A percentile compares a stretch with the other conserved stretches of the same genome.
Evolutionary conservation across 2,329 filamentous ascomycete species (phyloP).

Genomic region (Exophiala dermatitidis): DNA sequence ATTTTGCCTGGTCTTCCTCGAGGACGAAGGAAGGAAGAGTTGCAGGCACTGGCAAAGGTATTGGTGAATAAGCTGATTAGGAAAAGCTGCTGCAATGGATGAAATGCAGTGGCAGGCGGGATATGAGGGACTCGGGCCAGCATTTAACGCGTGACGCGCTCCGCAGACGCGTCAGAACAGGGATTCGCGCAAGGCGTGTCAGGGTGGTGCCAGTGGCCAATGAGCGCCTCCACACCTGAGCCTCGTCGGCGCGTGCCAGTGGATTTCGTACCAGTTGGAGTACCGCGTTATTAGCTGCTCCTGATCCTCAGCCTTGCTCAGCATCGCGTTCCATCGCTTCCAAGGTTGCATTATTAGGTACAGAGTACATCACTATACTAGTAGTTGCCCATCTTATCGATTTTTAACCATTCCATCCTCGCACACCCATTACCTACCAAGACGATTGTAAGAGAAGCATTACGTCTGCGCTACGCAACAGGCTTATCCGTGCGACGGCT

Average conservation of each 20-base stretch:
- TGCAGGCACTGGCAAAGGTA: background rate
- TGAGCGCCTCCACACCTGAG: too few species aligned
- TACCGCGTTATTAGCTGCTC: too few species aligned
- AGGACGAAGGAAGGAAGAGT: background rate
- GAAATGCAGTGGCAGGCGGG: background rate
- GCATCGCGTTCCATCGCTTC: too few species aligned
- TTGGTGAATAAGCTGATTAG: background rate
- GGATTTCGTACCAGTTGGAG: too few species aligned
- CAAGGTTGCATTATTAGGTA: too few species aligned
- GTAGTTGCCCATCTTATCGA: too few species aligned
- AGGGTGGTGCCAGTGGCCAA: too few species aligned
- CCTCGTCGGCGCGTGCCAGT: too few species aligned
- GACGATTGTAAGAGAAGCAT: background rate
- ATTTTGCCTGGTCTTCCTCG: constrained; percentile 10
- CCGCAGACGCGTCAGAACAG: background rate
- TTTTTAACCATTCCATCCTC: background rate
- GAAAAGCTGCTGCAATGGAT: background rate
- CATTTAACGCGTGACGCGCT: background rate
- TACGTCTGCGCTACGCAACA: background rate
- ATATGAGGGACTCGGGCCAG: background rate
- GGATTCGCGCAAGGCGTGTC: background rate
- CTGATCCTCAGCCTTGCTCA: too few species aligned
- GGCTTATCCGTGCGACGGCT: background rate
- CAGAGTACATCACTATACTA: too few species aligned
- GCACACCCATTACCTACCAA: background rate